These are phyloP conservation scores for Monascus purpureus DNA, from an alignment of 495 filamentous ascomycete genomes.

Conservation along the genomic window DNA sequence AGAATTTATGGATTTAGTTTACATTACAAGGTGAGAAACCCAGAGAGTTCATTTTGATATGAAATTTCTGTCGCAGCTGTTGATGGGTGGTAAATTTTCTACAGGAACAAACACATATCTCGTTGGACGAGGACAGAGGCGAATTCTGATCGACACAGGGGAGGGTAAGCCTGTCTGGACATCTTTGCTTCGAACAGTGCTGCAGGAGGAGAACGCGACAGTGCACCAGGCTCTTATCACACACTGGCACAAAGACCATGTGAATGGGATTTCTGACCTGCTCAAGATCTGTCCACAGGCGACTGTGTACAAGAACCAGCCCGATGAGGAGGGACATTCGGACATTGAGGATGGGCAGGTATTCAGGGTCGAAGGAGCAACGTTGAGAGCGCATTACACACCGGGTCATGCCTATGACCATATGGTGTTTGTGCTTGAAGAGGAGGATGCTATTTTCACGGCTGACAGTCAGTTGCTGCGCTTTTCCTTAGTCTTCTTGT, in stretches of 20 bases:
- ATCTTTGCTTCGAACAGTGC: constrained; percentile 40
- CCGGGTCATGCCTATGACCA: constrained; percentile 86
- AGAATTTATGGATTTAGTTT: constrained; percentile 31
- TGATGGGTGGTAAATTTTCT: neutral
- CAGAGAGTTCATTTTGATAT: neutral
- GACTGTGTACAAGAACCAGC: constrained; percentile 36
- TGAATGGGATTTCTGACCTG: constrained; percentile 57
- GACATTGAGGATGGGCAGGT: constrained; percentile 55
- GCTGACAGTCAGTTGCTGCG: constrained; percentile 50
- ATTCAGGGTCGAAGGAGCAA: constrained; percentile 64
- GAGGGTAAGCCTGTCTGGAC: constrained; percentile 52
- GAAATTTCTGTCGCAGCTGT: neutral
- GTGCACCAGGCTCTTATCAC: constrained; percentile 59
- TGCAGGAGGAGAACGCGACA: constrained; percentile 49
- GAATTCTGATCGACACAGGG: constrained; percentile 71
- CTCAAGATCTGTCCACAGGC: constrained; percentile 43
- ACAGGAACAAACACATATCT: constrained; percentile 83
- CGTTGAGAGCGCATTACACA: constrained; percentile 57
- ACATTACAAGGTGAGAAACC: constrained; percentile 34
- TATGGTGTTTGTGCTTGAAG: constrained; percentile 52
- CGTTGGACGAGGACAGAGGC: constrained; percentile 49
- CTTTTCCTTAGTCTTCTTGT: neutral
- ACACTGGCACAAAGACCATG: constrained; percentile 85
- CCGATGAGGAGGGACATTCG: constrained; percentile 18
- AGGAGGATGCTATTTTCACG: constrained; percentile 81